phyloP scores from a whole-genome alignment of 1,139 yeast genomes.

The Saccharomyces hybrid region DNA sequence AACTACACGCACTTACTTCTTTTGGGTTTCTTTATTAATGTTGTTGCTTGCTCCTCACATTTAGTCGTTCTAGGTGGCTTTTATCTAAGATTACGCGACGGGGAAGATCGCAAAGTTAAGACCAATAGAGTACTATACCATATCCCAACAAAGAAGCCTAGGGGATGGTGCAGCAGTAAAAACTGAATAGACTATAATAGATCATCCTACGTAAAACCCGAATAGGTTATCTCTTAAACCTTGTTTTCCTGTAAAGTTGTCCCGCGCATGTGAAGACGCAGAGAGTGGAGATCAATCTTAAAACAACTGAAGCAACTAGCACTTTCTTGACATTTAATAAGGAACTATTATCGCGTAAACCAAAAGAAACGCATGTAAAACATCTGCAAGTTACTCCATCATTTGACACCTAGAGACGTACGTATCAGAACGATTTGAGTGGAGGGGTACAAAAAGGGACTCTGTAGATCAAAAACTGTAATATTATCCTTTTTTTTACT shows the following conservation, averaged over 20 bases:
- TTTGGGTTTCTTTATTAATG: background rate
- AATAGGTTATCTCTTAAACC: background rate
- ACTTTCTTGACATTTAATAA: background rate
- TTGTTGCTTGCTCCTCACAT: background rate
- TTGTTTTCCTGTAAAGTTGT: background rate
- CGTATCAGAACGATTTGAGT: background rate
- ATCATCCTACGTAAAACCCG: background rate
- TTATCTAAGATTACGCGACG: background rate
- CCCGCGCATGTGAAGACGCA: background rate
- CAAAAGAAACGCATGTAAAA: background rate
- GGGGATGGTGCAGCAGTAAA: background rate
- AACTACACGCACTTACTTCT: background rate
- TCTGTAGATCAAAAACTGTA: background rate
- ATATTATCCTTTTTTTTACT: background rate
- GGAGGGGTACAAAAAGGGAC: background rate
- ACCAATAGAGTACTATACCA: background rate
- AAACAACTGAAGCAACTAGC: background rate
- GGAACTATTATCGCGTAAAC: background rate
- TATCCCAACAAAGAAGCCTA: background rate
- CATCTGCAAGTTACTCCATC: background rate
- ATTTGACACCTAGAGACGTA: background rate
- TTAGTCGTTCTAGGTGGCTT: background rate
- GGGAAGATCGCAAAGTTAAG: background rate
- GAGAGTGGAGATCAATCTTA: background rate
- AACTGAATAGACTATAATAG: background rate